Evolutionary conservation across 2,329 filamentous ascomycete genomes (phyloP).

Genomic region (Monilinia polystroma): DNA sequence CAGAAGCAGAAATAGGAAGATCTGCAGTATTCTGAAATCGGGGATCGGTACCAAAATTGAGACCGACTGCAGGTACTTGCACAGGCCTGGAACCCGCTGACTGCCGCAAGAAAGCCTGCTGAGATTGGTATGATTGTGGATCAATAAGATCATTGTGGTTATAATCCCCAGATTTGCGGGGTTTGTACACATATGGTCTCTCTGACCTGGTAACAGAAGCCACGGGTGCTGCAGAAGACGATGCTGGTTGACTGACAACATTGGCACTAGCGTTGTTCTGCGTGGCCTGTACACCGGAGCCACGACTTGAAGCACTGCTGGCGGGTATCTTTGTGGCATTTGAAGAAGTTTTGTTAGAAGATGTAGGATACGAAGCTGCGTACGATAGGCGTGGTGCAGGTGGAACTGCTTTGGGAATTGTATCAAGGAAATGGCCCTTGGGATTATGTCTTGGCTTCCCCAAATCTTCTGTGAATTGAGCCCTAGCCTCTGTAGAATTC

Average conservation of each 20-base stretch:
- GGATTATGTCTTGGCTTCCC: slow-evolving; percentile 58
- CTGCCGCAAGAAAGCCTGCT: slow-evolving; percentile 40
- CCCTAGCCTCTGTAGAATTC: slow-evolving; percentile 83
- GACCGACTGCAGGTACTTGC: slow-evolving; percentile 28
- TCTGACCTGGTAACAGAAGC: slow-evolving; percentile 39
- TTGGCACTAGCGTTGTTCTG: slow-evolving; percentile 1
- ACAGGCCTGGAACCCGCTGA: slow-evolving; percentile 27
- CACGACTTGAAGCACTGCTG: background rate
- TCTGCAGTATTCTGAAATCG: slow-evolving; percentile 28
- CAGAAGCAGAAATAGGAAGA: slow-evolving; percentile 10
- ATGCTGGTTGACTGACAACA: slow-evolving; percentile 33
- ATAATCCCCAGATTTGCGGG: slow-evolving; percentile 36
- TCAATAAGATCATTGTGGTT: slow-evolving; percentile 35
- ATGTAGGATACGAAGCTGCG: slow-evolving; percentile 38
- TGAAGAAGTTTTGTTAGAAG: slow-evolving; percentile 29
- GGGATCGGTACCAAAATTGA: slow-evolving; percentile 39
- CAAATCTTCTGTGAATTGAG: slow-evolving; percentile 84
- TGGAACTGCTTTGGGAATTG: slow-evolving; percentile 56
- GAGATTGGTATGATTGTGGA: slow-evolving; percentile 38
- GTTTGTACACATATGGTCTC: slow-evolving; percentile 57
- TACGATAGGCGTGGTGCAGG: slow-evolving; percentile 42
- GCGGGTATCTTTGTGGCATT: slow-evolving; percentile 39
- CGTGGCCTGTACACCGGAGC: background rate
- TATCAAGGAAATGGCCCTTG: slow-evolving; percentile 71
- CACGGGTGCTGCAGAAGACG: slow-evolving; percentile 30